Conservation (phyloP, 2,329 filamentous ascomycete species). For the Cercospora berteroae region DNA sequence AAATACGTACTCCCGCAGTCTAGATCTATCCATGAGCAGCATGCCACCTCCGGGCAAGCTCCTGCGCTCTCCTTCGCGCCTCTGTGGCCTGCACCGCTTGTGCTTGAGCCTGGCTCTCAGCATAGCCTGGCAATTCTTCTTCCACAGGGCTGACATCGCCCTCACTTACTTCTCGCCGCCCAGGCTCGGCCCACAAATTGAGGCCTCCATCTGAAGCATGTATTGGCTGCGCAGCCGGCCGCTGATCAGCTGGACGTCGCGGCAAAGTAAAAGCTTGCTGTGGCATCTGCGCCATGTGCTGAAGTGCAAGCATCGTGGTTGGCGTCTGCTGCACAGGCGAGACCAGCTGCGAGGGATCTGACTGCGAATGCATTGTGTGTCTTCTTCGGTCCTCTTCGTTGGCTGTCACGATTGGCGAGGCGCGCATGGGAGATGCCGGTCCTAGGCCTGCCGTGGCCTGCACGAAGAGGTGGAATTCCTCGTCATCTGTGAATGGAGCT, state of each 20-base stretch:
- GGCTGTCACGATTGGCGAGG: neutral
- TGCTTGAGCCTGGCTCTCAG: conserved; percentile 49
- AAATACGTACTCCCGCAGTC: neutral
- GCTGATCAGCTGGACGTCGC: conserved; percentile 9
- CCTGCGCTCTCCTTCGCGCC: conserved; percentile 45
- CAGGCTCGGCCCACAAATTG: conserved; percentile 28
- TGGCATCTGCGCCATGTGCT: conserved; percentile 32
- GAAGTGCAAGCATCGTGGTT: conserved; percentile 29
- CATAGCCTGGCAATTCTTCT: conserved; percentile 48
- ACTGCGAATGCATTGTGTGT: neutral
- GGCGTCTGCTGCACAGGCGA: conserved; percentile 31
- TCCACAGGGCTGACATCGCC: conserved; percentile 23
- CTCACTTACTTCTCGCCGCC: conserved; percentile 14
- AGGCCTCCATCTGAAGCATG: conserved; percentile 16
- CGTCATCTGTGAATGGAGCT: conserved; percentile 31
- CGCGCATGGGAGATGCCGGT: conserved; percentile 25
- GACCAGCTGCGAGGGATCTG: conserved; percentile 8
- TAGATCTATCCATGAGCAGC: conserved; percentile 21
- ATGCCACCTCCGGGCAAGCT: conserved; percentile 47
- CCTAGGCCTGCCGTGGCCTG: conserved; percentile 36
- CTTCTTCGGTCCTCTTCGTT: conserved; percentile 5
- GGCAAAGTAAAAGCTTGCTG: conserved; percentile 3
- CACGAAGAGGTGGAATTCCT: conserved; percentile 36
- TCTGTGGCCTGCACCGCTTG: conserved; percentile 40
- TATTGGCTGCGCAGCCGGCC: conserved; percentile 1